phyloP scores from a whole-genome alignment of 2,329 filamentous ascomycete species.

The Pyrenochaeta sp. region DNA sequence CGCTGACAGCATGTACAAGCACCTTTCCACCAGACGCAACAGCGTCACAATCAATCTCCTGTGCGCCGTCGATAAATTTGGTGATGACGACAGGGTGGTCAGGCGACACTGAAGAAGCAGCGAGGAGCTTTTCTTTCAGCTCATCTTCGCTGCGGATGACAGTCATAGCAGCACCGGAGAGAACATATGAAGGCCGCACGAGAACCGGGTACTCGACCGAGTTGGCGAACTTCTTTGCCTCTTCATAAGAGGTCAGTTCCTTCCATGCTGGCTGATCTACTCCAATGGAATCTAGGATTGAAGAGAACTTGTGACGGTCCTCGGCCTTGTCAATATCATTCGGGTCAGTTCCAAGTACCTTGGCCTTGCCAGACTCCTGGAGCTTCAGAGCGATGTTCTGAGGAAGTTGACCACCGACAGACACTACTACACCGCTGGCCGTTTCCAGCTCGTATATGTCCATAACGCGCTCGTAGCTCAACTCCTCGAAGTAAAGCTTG shows the following conservation, averaged over 20 bases:
- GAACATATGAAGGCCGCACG: conserved; percentile 92
- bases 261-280: conserved; percentile 98
- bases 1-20: conserved; percentile 88
- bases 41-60: conserved; percentile 96
- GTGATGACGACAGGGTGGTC: conserved; percentile 98
- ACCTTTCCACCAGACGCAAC: conserved; percentile 88
- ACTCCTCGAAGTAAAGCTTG: conserved; percentile 94
- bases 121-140: conserved; percentile 92
- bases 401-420: conserved; percentile 92
- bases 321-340: conserved; percentile 97
- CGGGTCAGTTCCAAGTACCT: conserved; percentile 91
- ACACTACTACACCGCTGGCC: conserved; percentile 88
- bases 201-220: conserved; percentile 92
- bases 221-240: conserved; percentile 86
- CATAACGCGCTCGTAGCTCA: conserved; percentile 97
- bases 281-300: conserved; percentile 95
- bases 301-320: conserved; percentile 97
- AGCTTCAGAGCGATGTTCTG: conserved; percentile 97
- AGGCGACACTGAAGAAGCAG: conserved; percentile 87
- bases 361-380: conserved; percentile 88
- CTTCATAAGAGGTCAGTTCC: conserved; percentile 88
- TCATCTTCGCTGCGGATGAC: conserved; percentile 89
- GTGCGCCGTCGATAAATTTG: conserved; percentile 95
- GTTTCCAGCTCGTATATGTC: conserved; percentile 96
- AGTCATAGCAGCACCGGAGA: conserved; percentile 98